phyloP scores from a whole-genome alignment of 768 basidiomycete species.

The Auriculariales sp. region DNA sequence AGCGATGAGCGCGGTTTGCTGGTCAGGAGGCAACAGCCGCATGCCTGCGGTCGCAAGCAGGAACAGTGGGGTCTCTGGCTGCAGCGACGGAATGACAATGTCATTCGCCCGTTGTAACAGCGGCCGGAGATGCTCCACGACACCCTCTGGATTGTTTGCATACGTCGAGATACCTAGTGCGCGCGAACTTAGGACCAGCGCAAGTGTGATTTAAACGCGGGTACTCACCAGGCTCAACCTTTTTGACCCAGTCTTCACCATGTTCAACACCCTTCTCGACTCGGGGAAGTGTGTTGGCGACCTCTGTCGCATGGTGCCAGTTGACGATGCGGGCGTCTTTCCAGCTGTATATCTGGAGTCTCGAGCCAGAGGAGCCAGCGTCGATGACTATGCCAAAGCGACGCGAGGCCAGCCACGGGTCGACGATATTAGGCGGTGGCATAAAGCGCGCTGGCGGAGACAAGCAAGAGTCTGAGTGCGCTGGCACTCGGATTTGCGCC shows the following conservation, averaged over 20 bases:
- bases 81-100: slow-evolving; percentile 76
- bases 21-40: slow-evolving; percentile 61
- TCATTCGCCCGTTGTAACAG: slow-evolving; percentile 69
- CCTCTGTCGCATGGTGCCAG: slow-evolving; percentile 33
- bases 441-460: too few species aligned
- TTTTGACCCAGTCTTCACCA: slow-evolving; percentile 76
- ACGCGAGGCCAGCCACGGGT: slow-evolving; percentile 65
- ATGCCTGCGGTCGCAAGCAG: slow-evolving; percentile 95
- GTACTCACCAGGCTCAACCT: slow-evolving; percentile 81
- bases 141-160: slow-evolving; percentile 47
- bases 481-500: too few species aligned
- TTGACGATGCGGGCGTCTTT: slow-evolving; percentile 55
- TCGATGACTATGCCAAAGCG: slow-evolving; percentile 93
- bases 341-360: slow-evolving; percentile 97
- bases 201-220: background rate
- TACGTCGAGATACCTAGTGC: slow-evolving; percentile 77
- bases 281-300: slow-evolving; percentile 49
- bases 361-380: slow-evolving; percentile 93
- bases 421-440: slow-evolving; percentile 58
- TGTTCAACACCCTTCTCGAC: slow-evolving; percentile 83
- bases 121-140: slow-evolving; percentile 68
- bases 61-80: slow-evolving; percentile 78
- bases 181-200: background rate
- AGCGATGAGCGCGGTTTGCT: slow-evolving; percentile 60
- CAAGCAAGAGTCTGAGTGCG: too few species aligned